phyloP scores from a whole-genome alignment of 1,139 yeast genomes.

The Debaryomycetaceae sp. region DNA sequence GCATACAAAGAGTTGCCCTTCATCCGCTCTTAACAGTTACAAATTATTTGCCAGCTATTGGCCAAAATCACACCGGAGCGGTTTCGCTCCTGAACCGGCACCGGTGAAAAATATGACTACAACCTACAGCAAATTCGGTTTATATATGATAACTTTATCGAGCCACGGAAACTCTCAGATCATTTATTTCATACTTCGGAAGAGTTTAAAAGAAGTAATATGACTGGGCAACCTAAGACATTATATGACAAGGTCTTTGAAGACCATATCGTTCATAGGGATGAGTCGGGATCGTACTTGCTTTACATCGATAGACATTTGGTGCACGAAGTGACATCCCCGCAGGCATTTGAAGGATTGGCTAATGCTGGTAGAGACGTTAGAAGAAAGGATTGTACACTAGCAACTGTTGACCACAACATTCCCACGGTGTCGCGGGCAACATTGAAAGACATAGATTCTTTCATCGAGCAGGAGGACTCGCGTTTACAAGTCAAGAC shows the following conservation, averaged over 20 bases:
- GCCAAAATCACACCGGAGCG: neutral
- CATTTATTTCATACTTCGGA: neutral
- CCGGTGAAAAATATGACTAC: slow-evolving; percentile 2
- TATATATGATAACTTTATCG: neutral
- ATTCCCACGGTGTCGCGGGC: slow-evolving; percentile 88
- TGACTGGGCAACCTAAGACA: slow-evolving; percentile 48
- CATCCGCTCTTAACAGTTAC: neutral
- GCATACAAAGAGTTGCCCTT: neutral
- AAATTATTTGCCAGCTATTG: slow-evolving; percentile 2
- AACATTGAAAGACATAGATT: slow-evolving; percentile 65
- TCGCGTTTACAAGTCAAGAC: slow-evolving; percentile 91
- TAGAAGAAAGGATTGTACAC: slow-evolving; percentile 90
- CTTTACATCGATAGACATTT: slow-evolving; percentile 93
- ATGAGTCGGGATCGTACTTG: slow-evolving; percentile 80
- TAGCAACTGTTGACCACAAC: slow-evolving; percentile 97
- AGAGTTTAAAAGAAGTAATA: neutral
- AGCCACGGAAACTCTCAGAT: neutral
- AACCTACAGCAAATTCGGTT: neutral
- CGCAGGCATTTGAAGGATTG: slow-evolving; percentile 97
- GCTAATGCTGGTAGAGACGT: slow-evolving; percentile 81
- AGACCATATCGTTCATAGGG: slow-evolving; percentile 88
- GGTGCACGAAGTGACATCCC: slow-evolving; percentile 97
- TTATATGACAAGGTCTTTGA: slow-evolving; percentile 94
- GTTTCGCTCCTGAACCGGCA: slow-evolving; percentile 1
- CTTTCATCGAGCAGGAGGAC: slow-evolving; percentile 89